These are phyloP conservation scores for Hirschfeldia incana DNA, from an alignment of 345 rosid species.

Conservation along the genomic window DNA sequence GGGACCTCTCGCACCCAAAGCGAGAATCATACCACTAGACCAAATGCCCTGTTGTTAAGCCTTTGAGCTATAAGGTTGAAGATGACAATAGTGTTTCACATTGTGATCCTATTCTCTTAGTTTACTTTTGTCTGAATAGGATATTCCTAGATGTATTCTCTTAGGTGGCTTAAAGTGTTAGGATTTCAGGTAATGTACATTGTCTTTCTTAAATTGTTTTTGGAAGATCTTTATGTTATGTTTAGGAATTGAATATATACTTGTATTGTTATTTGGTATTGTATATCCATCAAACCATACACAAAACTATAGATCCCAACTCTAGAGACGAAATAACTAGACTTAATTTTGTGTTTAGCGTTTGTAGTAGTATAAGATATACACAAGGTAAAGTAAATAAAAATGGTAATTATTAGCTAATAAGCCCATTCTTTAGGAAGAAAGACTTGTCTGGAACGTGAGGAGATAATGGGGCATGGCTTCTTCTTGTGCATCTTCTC, in stretches of 20 bases:
- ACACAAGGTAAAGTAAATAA: background rate
- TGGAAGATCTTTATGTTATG: background rate
- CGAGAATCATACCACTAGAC: slow-evolving; percentile 83
- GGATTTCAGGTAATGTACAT: background rate
- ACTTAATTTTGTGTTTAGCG: background rate
- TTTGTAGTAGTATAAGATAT: background rate
- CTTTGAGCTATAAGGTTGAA: background rate
- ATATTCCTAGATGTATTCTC: background rate
- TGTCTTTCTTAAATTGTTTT: background rate
- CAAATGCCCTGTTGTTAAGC: slow-evolving; percentile 48
- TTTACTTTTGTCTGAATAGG: background rate
- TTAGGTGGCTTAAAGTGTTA: background rate
- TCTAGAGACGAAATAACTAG: background rate
- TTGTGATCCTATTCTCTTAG: background rate
- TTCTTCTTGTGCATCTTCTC: slow-evolving; percentile 19
- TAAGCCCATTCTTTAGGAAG: slow-evolving; percentile 41
- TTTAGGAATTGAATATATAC: background rate
- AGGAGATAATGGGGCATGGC: slow-evolving; percentile 17
- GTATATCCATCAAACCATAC: background rate
- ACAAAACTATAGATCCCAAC: background rate
- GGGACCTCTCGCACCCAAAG: slow-evolving; percentile 87
- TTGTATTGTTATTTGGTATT: background rate
- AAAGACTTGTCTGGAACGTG: slow-evolving; percentile 32
- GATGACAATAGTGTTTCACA: background rate
- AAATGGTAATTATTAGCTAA: slow-evolving; percentile 17